Percentiles rank a stretch among this genome's conserved stretches.
Conservation (phyloP, 2,329 filamentous ascomycete species). For the Calonectria hawksworthii region DNA sequence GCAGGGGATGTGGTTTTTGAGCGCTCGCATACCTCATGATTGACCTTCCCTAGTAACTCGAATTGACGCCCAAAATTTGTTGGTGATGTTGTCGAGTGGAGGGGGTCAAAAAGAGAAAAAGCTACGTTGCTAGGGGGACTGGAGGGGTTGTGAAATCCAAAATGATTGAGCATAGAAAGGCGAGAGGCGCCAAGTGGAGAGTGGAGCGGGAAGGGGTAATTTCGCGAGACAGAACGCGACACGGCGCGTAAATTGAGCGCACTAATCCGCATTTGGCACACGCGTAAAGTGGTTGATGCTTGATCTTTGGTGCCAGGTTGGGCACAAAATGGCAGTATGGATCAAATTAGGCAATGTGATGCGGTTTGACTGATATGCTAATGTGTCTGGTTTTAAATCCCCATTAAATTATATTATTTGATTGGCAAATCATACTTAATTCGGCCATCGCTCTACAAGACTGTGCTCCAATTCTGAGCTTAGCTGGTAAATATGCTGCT, state of each 20-base stretch:
- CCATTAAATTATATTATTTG: too few relatives aligned
- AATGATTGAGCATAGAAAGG: conserved; percentile 35
- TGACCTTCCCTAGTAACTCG: conserved; percentile 1
- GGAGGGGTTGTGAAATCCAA: conserved; percentile 31
- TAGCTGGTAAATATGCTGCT: too few relatives aligned
- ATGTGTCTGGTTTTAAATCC: background rate
- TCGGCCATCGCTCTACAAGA: too few relatives aligned
- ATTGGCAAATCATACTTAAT: too few relatives aligned
- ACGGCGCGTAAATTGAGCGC: conserved; percentile 60
- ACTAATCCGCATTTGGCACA: conserved; percentile 48
- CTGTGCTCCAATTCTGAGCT: too few relatives aligned
- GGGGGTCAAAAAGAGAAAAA: background rate
- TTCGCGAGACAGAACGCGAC: conserved; percentile 46
- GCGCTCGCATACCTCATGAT: conserved; percentile 33
- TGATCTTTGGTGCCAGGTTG: background rate
- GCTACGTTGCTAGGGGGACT: conserved; percentile 7
- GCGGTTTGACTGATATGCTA: background rate
- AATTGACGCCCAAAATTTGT: background rate
- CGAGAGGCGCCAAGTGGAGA: conserved; percentile 37
- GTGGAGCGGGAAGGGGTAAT: conserved; percentile 40
- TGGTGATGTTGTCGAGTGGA: conserved; percentile 9
- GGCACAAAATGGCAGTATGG: background rate
- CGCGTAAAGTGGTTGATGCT: conserved; percentile 54
- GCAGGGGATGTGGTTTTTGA: background rate
- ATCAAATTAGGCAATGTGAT: background rate